Evolutionary conservation across 805 yeast species (phyloP), one percentile per base, ranked within the genome.

Genomic region (Candida pini): DNA sequence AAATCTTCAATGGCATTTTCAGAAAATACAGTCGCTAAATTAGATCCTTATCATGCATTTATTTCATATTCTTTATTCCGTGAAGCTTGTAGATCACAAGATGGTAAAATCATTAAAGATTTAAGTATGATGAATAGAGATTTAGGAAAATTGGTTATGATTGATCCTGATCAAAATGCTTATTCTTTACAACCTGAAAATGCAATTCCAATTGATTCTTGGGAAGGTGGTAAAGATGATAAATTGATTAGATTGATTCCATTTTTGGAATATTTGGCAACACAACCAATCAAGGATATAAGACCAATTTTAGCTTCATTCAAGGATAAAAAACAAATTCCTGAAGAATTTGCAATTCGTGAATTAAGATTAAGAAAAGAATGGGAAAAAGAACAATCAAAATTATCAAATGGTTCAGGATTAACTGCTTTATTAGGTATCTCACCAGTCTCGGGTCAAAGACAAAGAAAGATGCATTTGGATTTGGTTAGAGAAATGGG

Each of bases 1-100:
- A 78, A 88, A 41, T 85, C 85, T 57, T 81, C 83, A 51, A 81
- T 79, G 78, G 81, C 83, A 69, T 82, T 82, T 58, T 77, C 88
- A 38, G 96, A 89, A 53, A 81, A 73, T 49, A 76, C 87, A 27
- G 86, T 89, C 33, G 78, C 80, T 47, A 89, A 88, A 64, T 71
- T 92, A 53, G 99, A 92, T 62, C 98, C 98, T 14, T 76, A 83
- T 63, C 89, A 83, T 54, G 95, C 95, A 5, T 85, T 78, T 47
- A 76, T 92, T 48, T 79, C 92, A 17, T 87, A 86, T 55, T 85
- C 92, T 10, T 71, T 92, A 45, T 88, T 73, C 71, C 78, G 90
- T 47, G 99, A 92, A 59, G 95, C 89, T 34, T 84, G 96, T 53
- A 73, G 87, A 39, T 84, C 84, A 60, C 78, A 82, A 56, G 92